phyloP scores from a whole-genome alignment of 495 filamentous ascomycete genomes.

The Trichoderma asperelloides region DNA sequence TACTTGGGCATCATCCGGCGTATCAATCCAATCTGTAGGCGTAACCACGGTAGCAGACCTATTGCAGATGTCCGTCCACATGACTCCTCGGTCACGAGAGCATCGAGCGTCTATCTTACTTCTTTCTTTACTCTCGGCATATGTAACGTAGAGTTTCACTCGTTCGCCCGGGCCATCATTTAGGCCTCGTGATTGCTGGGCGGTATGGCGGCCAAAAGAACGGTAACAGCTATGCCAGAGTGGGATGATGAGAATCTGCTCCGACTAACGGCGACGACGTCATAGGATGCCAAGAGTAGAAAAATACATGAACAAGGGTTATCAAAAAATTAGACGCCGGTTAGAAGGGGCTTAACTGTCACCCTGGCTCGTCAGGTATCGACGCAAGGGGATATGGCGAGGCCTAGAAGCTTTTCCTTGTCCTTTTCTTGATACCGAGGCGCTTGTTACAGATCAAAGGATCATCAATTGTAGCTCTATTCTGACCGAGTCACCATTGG shows the following conservation, averaged over 20 bases:
- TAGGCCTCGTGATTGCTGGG: neutral
- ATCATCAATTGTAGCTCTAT: neutral
- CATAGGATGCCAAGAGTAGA: neutral
- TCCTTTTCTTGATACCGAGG: neutral
- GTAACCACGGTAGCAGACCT: neutral
- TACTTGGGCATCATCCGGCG: neutral
- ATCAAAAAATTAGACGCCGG: conserved; percentile 2
- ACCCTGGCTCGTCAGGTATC: conserved; percentile 3
- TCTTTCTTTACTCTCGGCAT: neutral
- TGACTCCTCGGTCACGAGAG: neutral
- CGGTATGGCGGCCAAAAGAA: neutral
- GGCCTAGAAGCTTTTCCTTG: neutral
- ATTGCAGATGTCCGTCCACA: neutral
- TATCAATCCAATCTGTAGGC: neutral
- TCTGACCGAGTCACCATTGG: neutral
- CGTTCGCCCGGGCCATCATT: neutral
- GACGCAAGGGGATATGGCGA: neutral
- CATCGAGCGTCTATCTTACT: neutral
- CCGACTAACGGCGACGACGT: neutral
- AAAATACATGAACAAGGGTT: neutral
- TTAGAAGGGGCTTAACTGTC: neutral
- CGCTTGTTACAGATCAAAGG: neutral
- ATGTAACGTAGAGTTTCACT: neutral
- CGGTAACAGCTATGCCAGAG: neutral
- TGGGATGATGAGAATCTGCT: neutral